Evolutionary conservation across 2,329 filamentous ascomycete species (phyloP).

Genomic region (Thermomyces lanuginosus): DNA sequence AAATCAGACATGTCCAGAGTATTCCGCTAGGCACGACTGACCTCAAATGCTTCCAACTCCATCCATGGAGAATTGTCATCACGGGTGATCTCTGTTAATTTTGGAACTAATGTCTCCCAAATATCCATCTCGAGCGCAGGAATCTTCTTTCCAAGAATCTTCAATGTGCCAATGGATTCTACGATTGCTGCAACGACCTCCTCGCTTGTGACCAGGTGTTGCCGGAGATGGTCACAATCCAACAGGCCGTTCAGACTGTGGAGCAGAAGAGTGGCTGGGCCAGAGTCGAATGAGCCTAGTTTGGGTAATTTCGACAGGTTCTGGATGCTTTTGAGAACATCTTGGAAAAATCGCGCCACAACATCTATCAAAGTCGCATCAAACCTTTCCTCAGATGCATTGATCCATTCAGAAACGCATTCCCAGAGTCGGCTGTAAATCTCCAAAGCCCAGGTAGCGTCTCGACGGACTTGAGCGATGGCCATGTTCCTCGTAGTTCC

Average conservation of each 20-base stretch:
- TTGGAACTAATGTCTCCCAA: slow-evolving; percentile 13
- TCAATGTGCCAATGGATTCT: slow-evolving; percentile 15
- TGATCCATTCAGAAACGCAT: slow-evolving; percentile 14
- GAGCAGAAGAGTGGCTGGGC: too few species aligned
- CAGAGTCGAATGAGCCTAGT: slow-evolving; percentile 11
- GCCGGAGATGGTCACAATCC: too few species aligned
- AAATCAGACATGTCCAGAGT: too few species aligned
- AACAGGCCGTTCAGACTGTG: too few species aligned
- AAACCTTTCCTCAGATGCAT: slow-evolving; percentile 7
- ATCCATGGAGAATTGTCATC: slow-evolving; percentile 8
- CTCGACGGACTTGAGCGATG: slow-evolving; percentile 14
- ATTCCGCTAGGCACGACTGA: too few species aligned
- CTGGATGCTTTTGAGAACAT: slow-evolving; percentile 11
- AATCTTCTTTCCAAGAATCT: slow-evolving; percentile 9
- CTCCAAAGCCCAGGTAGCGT: slow-evolving; percentile 19
- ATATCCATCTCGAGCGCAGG: slow-evolving; percentile 10
- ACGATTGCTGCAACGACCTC: too few species aligned
- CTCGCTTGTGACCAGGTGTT: too few species aligned
- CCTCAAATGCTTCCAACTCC: slow-evolving; percentile 18
- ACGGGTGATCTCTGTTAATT: slow-evolving; percentile 11
- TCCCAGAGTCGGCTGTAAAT: slow-evolving; percentile 19
- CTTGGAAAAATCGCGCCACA: slow-evolving; percentile 14
- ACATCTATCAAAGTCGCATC: slow-evolving; percentile 10
- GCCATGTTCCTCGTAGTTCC: slow-evolving; percentile 8
- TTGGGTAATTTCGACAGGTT: slow-evolving; percentile 9